These are phyloP conservation scores for Fusarium sp. DNA, from an alignment of 2,329 filamentous ascomycete species.

Conservation along the genomic window DNA sequence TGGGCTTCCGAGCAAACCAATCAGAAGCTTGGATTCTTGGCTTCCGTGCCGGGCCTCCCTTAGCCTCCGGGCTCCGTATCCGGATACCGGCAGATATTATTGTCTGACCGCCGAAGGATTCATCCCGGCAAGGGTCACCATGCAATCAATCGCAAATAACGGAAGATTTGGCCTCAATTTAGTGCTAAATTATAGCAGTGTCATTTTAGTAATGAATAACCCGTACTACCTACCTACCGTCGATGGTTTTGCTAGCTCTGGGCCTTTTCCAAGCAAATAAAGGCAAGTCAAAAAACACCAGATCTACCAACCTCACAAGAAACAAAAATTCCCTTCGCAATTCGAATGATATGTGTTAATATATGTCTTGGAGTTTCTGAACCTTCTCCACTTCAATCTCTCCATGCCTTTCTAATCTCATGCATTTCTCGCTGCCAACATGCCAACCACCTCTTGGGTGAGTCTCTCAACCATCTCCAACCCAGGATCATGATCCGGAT, in stretches of 20 bases:
- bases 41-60: neutral
- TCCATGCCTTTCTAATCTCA: neutral
- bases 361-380: too few relatives aligned
- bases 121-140: neutral
- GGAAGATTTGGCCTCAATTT: too few relatives aligned
- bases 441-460: constrained; percentile 3
- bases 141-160: neutral
- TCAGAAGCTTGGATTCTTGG: neutral
- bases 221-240: too few relatives aligned
- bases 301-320: too few relatives aligned
- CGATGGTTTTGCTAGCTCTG: too few relatives aligned
- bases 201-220: neutral
- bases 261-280: neutral
- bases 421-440: constrained; percentile 6
- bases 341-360: too few relatives aligned
- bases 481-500: constrained; percentile 34
- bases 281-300: neutral
- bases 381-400: too few relatives aligned
- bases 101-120: neutral
- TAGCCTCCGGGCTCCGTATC: neutral
- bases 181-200: neutral
- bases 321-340: too few relatives aligned
- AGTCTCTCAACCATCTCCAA: constrained; percentile 25
- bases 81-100: neutral
- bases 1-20: neutral